Evolutionary conservation across 306 rosid species (phyloP).

Genomic region (Cicer chorassanicum): DNA sequence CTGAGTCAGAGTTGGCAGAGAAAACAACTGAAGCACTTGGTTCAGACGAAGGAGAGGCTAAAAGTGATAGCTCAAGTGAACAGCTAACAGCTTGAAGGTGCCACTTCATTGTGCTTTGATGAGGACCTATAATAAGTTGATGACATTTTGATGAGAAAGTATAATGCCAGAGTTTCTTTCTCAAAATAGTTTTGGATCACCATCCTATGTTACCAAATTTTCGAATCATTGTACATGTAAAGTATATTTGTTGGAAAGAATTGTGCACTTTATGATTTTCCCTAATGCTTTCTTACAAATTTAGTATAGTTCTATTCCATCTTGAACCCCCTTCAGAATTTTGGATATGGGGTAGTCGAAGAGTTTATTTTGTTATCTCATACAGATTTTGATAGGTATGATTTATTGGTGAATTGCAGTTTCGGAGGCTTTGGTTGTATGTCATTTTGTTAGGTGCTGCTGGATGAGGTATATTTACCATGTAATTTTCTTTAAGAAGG

Average conservation of each 20-base stretch:
- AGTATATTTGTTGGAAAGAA: slow-evolving; percentile 39
- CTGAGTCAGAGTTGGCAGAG: slow-evolving; percentile 46
- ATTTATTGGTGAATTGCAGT: slow-evolving; percentile 16
- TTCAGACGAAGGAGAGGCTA: slow-evolving; percentile 43
- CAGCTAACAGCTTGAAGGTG: slow-evolving; percentile 50
- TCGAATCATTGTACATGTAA: slow-evolving; percentile 38
- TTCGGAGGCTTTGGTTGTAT: background rate
- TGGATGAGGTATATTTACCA: background rate
- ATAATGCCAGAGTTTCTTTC: slow-evolving; percentile 16
- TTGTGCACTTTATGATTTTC: slow-evolving; percentile 42
- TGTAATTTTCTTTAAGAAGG: background rate
- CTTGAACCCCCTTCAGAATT: slow-evolving; percentile 33
- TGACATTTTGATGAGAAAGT: slow-evolving; percentile 32
- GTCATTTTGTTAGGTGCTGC: background rate
- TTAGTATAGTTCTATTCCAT: background rate
- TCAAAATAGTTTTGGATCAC: slow-evolving; percentile 38
- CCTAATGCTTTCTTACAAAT: background rate
- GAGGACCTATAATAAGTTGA: slow-evolving; percentile 34
- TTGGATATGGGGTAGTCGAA: slow-evolving; percentile 2
- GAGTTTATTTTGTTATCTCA: slow-evolving; percentile 19
- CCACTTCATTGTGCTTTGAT: slow-evolving; percentile 5
- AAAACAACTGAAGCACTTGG: slow-evolving; percentile 40
- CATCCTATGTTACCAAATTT: slow-evolving; percentile 23
- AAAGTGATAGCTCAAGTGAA: slow-evolving; percentile 49
- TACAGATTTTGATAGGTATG: background rate